These are phyloP conservation scores for Phialophora tarda DNA, from an alignment of 2,329 filamentous ascomycete genomes.

Conservation along the genomic window DNA sequence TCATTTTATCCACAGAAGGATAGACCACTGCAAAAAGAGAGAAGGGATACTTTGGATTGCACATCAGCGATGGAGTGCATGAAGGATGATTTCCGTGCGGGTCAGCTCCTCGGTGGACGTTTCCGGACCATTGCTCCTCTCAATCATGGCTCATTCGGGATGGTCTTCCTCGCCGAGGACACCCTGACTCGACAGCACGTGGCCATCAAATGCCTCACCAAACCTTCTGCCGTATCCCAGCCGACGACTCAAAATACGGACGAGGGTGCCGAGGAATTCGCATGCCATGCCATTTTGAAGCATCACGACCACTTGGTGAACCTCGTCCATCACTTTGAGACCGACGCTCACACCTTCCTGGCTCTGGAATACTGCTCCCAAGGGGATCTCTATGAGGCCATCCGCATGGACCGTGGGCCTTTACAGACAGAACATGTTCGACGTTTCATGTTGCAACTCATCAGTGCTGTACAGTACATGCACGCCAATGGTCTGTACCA, in stretches of 20 bases:
- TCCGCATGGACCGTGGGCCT: constrained; percentile 84
- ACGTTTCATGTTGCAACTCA: constrained; percentile 93
- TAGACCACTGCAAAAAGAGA: constrained; percentile 9
- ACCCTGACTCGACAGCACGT: constrained; percentile 76
- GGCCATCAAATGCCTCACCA: constrained; percentile 95
- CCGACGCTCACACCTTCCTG: constrained; percentile 84
- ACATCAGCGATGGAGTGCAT: constrained; percentile 74
- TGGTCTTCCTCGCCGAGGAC: constrained; percentile 94
- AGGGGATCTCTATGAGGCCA: constrained; percentile 96
- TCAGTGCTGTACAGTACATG: constrained; percentile 87
- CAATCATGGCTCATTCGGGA: constrained; percentile 98
- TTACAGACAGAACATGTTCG: constrained; percentile 95
- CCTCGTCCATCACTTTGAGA: constrained; percentile 88
- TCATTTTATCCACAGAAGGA: not conserved
- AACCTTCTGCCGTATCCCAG: constrained; percentile 55
- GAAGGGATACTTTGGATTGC: constrained; percentile 3
- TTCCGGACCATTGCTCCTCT: constrained; percentile 91
- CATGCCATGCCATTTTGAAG: constrained; percentile 78
- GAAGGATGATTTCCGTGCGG: constrained; percentile 78
- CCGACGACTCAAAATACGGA: constrained; percentile 61
- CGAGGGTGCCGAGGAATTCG: constrained; percentile 64
- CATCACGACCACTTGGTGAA: constrained; percentile 92
- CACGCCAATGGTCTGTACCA: constrained; percentile 92
- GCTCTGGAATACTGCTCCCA: constrained; percentile 95
- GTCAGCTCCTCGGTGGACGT: constrained; percentile 82